Percentiles rank a stretch among this genome's conserved stretches.
phyloP scores from a whole-genome alignment of 192 early-diverging fungal genomes.

The Backusella psychrophila region DNA sequence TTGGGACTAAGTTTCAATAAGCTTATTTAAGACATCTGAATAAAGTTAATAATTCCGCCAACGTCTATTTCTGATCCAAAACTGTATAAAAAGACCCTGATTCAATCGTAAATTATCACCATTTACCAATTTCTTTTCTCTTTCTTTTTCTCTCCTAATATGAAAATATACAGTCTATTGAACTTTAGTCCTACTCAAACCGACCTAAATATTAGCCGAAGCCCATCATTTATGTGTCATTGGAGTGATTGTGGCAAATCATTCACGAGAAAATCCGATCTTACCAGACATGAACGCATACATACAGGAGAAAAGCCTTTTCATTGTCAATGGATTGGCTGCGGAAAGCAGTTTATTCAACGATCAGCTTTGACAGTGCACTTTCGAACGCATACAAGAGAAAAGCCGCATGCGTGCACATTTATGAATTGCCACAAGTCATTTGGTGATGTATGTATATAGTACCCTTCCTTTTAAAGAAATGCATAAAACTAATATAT shows the following conservation, averaged over 20 bases:
- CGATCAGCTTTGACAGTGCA: constrained; percentile 48
- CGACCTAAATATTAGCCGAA: neutral
- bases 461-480: neutral
- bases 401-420: neutral
- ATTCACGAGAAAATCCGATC: neutral
- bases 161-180: neutral
- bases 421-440: neutral
- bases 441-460: neutral
- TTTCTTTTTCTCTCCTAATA: neutral
- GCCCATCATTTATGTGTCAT: neutral
- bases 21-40: neutral
- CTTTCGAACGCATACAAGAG: neutral
- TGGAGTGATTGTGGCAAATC: neutral
- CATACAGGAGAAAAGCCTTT: constrained; percentile 30
- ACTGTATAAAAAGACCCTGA: neutral
- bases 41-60: neutral
- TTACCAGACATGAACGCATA: neutral
- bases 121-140: no score
- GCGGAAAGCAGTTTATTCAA: constrained; percentile 64
- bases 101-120: neutral
- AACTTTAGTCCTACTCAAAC: neutral
- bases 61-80: neutral
- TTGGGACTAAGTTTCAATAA: neutral
- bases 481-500: no score
- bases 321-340: constrained; percentile 56